Conservation (phyloP, 305 asterid species). For the Solanum hybrid region DNA sequence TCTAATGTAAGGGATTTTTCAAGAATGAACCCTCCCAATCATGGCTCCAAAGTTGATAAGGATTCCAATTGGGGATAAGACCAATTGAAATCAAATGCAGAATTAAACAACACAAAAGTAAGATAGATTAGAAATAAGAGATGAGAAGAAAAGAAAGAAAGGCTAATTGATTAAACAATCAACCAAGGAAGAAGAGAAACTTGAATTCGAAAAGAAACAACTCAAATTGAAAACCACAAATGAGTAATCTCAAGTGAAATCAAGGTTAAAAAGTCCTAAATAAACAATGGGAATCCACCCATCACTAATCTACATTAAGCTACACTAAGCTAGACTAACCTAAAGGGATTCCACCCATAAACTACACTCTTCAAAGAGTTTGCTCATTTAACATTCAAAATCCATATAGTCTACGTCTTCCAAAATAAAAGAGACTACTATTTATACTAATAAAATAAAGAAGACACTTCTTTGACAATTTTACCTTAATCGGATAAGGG, state of each 20-base stretch:
- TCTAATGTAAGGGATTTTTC: too few relatives aligned
- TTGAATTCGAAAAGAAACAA: background rate
- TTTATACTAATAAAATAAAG: too few relatives aligned
- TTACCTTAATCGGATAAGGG: background rate
- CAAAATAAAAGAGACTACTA: background rate
- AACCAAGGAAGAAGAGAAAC: background rate
- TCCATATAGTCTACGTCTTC: background rate
- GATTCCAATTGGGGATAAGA: background rate
- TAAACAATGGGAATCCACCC: background rate
- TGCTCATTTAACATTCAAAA: background rate
- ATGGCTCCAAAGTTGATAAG: background rate
- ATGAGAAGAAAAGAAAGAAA: too few relatives aligned
- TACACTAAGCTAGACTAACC: background rate
- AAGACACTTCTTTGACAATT: background rate
- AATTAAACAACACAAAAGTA: background rate
- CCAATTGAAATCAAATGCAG: background rate
- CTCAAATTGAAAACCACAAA: background rate
- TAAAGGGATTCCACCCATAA: background rate
- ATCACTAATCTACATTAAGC: too few relatives aligned
- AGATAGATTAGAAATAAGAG: background rate
- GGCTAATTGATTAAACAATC: background rate
- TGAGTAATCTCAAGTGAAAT: too few relatives aligned
- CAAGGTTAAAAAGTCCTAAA: background rate
- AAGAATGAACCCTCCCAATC: too few relatives aligned
- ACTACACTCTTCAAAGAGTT: background rate